Conservation (phyloP, 75 land plant species). For the Picea glauca region DNA sequence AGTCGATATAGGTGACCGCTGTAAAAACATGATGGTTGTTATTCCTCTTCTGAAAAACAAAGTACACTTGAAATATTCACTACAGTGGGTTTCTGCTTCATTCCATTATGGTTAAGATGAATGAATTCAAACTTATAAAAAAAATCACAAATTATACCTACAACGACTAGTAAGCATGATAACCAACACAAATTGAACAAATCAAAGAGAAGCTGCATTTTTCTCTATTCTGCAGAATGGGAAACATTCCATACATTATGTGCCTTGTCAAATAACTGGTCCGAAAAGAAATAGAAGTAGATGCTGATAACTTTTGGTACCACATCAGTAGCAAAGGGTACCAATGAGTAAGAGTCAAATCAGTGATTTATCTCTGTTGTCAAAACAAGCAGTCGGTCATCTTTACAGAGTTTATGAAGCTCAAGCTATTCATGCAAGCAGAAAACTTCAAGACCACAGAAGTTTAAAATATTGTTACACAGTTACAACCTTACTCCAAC, state of each 20-base stretch:
- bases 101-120: neutral
- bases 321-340: too few relatives aligned
- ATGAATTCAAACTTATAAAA: neutral
- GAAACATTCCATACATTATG: neutral
- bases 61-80: neutral
- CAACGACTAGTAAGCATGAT: neutral
- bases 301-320: too few relatives aligned
- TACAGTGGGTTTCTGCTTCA: neutral
- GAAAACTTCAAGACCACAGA: too few relatives aligned
- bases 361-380: too few relatives aligned
- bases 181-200: neutral
- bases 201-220: neutral
- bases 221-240: neutral
- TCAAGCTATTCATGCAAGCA: too few relatives aligned
- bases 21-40: constrained; percentile 16
- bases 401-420: too few relatives aligned
- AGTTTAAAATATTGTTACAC: too few relatives aligned
- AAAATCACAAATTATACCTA: neutral
- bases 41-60: constrained; percentile 6
- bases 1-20: constrained; percentile 96
- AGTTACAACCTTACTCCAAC: too few relatives aligned
- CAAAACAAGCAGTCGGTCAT: too few relatives aligned
- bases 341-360: too few relatives aligned
- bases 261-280: neutral
- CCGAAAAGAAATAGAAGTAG: neutral